Base-by-base conservation (phyloP, 768 basidiomycete genomes). In the Amanita exitialis region DNA sequence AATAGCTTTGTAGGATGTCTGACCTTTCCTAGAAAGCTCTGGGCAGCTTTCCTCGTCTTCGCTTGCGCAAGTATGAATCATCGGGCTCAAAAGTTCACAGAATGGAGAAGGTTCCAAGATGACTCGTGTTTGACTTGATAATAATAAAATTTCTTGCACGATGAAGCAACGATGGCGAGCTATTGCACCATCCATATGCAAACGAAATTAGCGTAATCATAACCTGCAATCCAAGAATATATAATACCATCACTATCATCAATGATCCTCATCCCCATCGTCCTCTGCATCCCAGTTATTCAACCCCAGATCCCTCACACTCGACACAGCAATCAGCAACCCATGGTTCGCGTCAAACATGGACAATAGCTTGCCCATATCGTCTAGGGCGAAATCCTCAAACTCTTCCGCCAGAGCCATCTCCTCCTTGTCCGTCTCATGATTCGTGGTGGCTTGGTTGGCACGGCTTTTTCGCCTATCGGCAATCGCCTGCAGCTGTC, bases 361-460 rank as follows among this genome's bases (percentile, higher is more conserved):
- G 38, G 58, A 54, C 48, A 88, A 59, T 65, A 84, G 70, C 71
- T 78, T 83, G 41, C 67, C 74, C 80, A 90, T 87, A 61, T 89
- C 88, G 61, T 89, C 86, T 56, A 89, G 61, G 57, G 80, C 83
- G 59, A 84, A 88, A 51, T 86, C 86, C 62, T 89, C 88, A 67
- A 89, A 82, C 70, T 91, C 87, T 63, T 90, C 86, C 35, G 86
- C 60, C 48, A 89, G 62, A 62, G 76, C 77, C 56, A 86, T 65
- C 55, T 90, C 86, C 54, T 89, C 85, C 52, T 69, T 68, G 46
- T 88, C 84, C 49, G 55, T 65, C 51, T 66, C 68, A 25, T 54
- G 57, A 18, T 60, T 63, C 43, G 56, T 54, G 10, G 61, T 58
- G 12, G 64, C 65, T 15, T 71, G 58, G 52, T 70, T 64, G 4